Base-by-base conservation (phyloP, 768 basidiomycete species). In the Boletus subparvulus region DNA sequence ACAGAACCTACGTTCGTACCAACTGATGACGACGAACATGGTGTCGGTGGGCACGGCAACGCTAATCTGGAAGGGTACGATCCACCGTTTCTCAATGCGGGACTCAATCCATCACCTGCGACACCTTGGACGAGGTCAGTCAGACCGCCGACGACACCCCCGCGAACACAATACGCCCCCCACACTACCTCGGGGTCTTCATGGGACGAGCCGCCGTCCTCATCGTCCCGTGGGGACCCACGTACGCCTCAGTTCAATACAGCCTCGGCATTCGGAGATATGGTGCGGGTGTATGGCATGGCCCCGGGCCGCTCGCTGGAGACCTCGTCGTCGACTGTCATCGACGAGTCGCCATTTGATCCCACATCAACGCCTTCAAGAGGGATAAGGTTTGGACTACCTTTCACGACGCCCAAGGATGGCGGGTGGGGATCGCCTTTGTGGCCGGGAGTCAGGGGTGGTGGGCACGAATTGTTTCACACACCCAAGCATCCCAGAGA, bases 351-450 rank as follows among this genome's bases (percentile, higher is more conserved):
- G 6, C 81, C 84, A 1, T 92, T 90, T 64, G 89, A 92, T 68
- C 88, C 89, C 6, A 84, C 85, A 26, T 87, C 88, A 19, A 91
- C 90, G 10, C 90, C 90, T 4, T 91, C 90, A n/a, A 77, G 90
- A 43, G 88, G 89, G 5, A 84, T 90, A 62, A 83, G 76, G 64
- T 84, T 88, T 62, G 77, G 77, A 42, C 65, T 71, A 16, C 73
- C 84, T 3, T 86, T 86, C 63, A 73, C 79, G 40, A 88, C 86
- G 19, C 87, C 86, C n/a, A 88, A 86, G 68, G 78, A 78, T 46
- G 77, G 69, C 33, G 60, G 74, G 36, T 84, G 82, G 81, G 55
- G 61, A 16, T 42, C 52, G 28, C 35, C 59, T 28, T 45, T 57
- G 5, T 64, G 56, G 55, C 66, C 54, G 8, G 61, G 62, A 43